Evolutionary conservation across 2,329 filamentous ascomycete genomes (phyloP), one percentile per base, ranked within the genome.

Genomic region (Aureobasidium sp.): DNA sequence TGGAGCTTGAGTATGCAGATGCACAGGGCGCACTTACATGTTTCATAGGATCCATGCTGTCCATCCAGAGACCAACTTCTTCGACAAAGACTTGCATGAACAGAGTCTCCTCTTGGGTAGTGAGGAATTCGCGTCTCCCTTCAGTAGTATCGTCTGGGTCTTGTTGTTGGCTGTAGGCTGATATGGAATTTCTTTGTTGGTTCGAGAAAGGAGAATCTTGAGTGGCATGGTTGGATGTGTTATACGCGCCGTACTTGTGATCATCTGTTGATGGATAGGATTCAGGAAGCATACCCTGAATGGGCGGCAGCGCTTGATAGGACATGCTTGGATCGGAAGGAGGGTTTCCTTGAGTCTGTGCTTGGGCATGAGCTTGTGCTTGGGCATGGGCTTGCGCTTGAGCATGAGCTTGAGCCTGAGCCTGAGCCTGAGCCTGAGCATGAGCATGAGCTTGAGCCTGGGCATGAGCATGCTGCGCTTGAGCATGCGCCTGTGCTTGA

Each of bases 1-100:
- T 5, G 26, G 36, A 12, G 32, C 24, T 27, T 17, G 13, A 43
- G 34, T 43, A 24, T 9, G 10, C 24, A 29, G 20, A 20, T 32
- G 7, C 17, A 29, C 10, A 29, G 8, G 9, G 17, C 1, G 6
- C 13, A 71, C 79, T 65, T 74, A 84, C 81, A 71, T 95, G 89
- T 76, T 93, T 93, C 66, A 87, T 82, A 37, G 85, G 82, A 76
- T 96, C 90, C 79, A 97, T 86, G 46, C 87, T 90, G 74, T 97
- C 93, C 90, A 97, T 96, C 91, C 93, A 97, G 3, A 91, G 75
- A 0, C 88, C 92, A 2, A 97, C 90, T 67, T 96, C 89, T 70
- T 95, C 89, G 7, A 95, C 87, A 72, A 96, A 97, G 0, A 92
- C 87, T 72, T 96, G 90, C 87, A 97, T 90, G 71, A 92, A 92